Base-by-base conservation (phyloP, 768 basidiomycete genomes). In the Antrodiella citrinella region DNA sequence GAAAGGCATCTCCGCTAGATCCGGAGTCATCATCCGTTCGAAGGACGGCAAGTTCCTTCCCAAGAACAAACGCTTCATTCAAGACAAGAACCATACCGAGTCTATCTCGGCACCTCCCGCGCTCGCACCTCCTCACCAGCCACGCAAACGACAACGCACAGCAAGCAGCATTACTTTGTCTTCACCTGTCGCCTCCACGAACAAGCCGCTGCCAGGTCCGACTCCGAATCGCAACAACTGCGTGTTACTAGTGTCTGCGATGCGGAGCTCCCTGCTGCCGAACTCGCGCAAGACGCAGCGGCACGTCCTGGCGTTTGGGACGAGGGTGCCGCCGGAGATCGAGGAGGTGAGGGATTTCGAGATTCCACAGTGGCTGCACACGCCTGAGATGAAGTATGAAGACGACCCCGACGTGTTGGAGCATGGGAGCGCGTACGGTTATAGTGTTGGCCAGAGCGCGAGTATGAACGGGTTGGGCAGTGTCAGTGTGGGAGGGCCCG, bases 301-400 rank as follows among this genome's bases (percentile, higher is more conserved):
- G 51, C 72, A 77, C 54, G 65, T 74, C 39, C 72, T 69, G 13
- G 79, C 82, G 7, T 87, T 85, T 58, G 84, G 85, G 0, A 67
- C 70, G 40, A 73, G 77, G 54, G 67, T 84, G n/a, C 78, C 77
- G 4, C 57, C 60, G 1, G 73, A 70, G 26, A 52, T 80, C 30
- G 72, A 74, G 52, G 71, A 75, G 48, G 52, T 67, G 24, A 69
- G 65, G 53, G 81, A 84, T 40, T 86, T 76, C 57, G 71, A 75
- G 55, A 64, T 82, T 30, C 84, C 85, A 0, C 53, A 64, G 18
- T 84, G 80, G 81, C 58, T 82, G 51, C 59, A 56, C 38, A 54
- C 47, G 44, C 50, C n/a, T 19, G 21, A 21, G 22, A 47, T 57
- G 50, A 49, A 23, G 45, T 44, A 45, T 24, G 51, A 51, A 24